phyloP scores from a whole-genome alignment of 1,284 basidiomycete genomes.

The Cutaneotrichosporon daszewskae region DNA sequence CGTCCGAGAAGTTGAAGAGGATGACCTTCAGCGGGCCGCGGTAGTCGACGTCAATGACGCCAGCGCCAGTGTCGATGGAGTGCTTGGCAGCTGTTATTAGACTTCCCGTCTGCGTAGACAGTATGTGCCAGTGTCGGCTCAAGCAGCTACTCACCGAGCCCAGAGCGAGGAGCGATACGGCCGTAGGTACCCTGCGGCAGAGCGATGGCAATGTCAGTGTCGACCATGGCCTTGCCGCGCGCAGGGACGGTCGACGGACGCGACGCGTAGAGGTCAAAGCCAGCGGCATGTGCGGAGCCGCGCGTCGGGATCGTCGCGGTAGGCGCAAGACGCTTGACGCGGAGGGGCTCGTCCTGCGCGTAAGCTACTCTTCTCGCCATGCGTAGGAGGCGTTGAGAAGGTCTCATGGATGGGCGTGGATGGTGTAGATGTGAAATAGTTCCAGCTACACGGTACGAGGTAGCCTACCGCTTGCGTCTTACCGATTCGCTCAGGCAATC shows the following conservation, averaged over 20 bases:
- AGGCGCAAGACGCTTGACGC: slow-evolving; percentile 78
- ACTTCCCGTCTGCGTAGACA: background rate
- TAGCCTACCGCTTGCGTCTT: no score
- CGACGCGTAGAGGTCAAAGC: slow-evolving; percentile 89
- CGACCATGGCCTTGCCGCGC: slow-evolving; percentile 80
- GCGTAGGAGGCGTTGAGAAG: no score
- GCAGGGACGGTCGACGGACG: slow-evolving; percentile 74
- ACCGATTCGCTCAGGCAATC: no score
- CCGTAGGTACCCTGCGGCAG: slow-evolving; percentile 92
- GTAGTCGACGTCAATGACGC: slow-evolving; percentile 96
- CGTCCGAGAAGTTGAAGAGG: slow-evolving; percentile 85
- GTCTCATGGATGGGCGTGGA: no score
- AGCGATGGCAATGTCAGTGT: slow-evolving; percentile 93
- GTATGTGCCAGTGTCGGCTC: background rate
- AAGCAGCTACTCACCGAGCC: slow-evolving; percentile 63
- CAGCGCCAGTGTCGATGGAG: slow-evolving; percentile 96
- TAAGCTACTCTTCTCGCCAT: background rate
- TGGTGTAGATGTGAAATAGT: no score
- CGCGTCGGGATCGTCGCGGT: slow-evolving; percentile 82
- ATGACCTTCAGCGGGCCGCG: slow-evolving; percentile 86
- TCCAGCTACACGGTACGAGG: no score
- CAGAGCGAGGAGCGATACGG: slow-evolving; percentile 92
- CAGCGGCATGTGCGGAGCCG: slow-evolving; percentile 80
- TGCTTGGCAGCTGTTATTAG: slow-evolving; percentile 76
- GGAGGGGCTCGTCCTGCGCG: slow-evolving; percentile 50